These are phyloP conservation scores for Lachancea thermotolerans DNA, from an alignment of 805 yeast species.

Conservation along the genomic window DNA sequence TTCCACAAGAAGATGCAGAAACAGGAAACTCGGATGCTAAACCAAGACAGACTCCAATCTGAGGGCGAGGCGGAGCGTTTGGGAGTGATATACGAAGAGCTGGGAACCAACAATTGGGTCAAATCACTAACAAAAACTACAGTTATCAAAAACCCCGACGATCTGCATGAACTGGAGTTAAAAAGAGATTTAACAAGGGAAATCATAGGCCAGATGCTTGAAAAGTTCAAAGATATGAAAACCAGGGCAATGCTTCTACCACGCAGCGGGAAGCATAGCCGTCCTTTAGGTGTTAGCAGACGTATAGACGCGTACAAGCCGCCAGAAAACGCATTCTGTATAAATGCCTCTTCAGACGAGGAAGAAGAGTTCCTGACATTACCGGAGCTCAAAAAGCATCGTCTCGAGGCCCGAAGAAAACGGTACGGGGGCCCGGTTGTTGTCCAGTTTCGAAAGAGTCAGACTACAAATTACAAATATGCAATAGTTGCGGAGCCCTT, in stretches of 20 bases:
- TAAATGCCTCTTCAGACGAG: slow-evolving; percentile 28
- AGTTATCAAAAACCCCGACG: slow-evolving; percentile 39
- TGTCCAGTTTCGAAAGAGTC: slow-evolving; percentile 13
- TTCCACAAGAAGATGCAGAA: slow-evolving; percentile 56
- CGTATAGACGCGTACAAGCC: slow-evolving; percentile 1
- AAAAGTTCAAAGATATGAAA: slow-evolving; percentile 24
- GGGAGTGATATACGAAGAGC: slow-evolving; percentile 35
- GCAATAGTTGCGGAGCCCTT: slow-evolving; percentile 30
- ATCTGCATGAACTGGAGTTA: slow-evolving; percentile 42
- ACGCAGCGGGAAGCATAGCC: slow-evolving; percentile 12
- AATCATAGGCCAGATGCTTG: slow-evolving; percentile 36
- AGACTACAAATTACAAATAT: slow-evolving; percentile 7
- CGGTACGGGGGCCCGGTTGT: slow-evolving; percentile 23
- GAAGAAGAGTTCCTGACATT: slow-evolving; percentile 21
- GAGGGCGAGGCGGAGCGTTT: slow-evolving; percentile 51
- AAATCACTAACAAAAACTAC: slow-evolving; percentile 42
- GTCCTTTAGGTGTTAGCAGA: neutral
- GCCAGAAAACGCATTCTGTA: neutral
- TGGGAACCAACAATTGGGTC: slow-evolving; percentile 44
- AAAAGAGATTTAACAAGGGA: slow-evolving; percentile 48
- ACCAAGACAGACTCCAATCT: slow-evolving; percentile 39
- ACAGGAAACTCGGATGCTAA: slow-evolving; percentile 60
- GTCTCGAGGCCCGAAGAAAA: slow-evolving; percentile 7
- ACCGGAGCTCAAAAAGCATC: neutral
- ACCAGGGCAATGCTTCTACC: slow-evolving; percentile 14